Base-by-base conservation (phyloP, 495 filamentous ascomycete genomes). In the Gamarada debralockiae region DNA sequence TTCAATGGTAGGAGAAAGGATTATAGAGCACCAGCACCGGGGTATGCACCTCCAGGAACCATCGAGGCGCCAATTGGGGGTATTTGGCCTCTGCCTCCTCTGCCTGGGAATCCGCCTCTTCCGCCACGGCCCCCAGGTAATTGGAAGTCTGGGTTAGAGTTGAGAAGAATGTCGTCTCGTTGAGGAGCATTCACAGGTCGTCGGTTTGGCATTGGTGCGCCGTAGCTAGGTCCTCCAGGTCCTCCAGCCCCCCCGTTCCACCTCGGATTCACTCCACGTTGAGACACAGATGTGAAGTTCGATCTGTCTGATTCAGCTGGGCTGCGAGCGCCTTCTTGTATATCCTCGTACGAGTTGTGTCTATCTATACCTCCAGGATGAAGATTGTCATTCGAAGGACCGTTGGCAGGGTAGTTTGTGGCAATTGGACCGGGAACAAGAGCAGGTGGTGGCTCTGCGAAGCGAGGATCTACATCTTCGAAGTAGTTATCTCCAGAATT, bases 381-480 rank as follows among this genome's bases (percentile, higher is more conserved):
- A 4, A 55, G 22, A 36, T 53, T 53, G 53, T 57, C 46, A 59
- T 63, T 60, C 54, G 40, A 64, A 52, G 66, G 68, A 48, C 50
- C 68, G 33, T 52, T 60, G 29, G 63, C 33, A 55, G 62, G 50
- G 48, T 54, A 45, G 61, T 42, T 51, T 59, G 70, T 29, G 56
- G 66, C 41, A 42, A 45, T 27, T 13, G 50, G 45, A 14, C n/a
- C 50, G 42, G 50, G 58, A 61, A 51, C 52, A 64, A 51, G 51
- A 34, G 67, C 60, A 21, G 70, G 65, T 37, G 53, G 59, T 2
- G 48, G 47, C 12, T 61, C 55, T 21, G 72, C 86, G 65, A 97
- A 98, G 36, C 85, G 85, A 20, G 93, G 93, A 51, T 95, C 91
- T 17, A 93, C 85, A 65, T 97, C 93, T 77, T 98, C 93, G 64